These are phyloP conservation scores for Pleurotus pulmonarius DNA, from an alignment of 768 basidiomycete genomes.

Conservation along the genomic window DNA sequence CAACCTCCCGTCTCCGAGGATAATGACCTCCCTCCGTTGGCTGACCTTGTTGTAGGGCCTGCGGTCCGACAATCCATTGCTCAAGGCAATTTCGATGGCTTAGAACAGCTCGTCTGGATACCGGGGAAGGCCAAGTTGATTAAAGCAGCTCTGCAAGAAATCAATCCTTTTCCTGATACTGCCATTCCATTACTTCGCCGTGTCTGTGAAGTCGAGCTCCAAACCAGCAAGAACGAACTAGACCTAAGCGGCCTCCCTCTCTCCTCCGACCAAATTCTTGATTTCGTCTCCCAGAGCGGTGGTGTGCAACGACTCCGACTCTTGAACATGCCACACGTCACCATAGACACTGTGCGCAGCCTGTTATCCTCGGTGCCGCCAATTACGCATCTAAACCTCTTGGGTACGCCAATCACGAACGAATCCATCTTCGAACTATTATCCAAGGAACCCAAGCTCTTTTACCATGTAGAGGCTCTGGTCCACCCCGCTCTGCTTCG, in stretches of 20 bases:
- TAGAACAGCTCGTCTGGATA: constrained; percentile 25
- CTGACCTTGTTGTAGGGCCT: constrained; percentile 21
- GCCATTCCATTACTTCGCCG: constrained; percentile 20
- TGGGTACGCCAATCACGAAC: constrained; percentile 19
- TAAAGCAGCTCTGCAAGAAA: constrained; percentile 13
- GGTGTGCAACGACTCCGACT: constrained; percentile 19
- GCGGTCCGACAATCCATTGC: constrained; percentile 21
- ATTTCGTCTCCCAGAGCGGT: constrained; percentile 4
- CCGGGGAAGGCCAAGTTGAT: constrained; percentile 23
- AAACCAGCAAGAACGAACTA: constrained; percentile 3
- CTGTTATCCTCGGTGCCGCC: constrained; percentile 17
- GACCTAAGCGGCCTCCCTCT: constrained; percentile 23
- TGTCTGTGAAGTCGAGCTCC: constrained; percentile 11
- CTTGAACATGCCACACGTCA: constrained; percentile 22
- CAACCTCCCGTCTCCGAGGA: background rate
- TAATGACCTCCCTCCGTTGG: constrained; percentile 18
- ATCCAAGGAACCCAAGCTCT: constrained; percentile 19
- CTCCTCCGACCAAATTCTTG: constrained; percentile 19
- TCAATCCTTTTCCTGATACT: constrained; percentile 21
- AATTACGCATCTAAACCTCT: constrained; percentile 21
- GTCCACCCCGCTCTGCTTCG: constrained; percentile 22
- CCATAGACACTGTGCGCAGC: constrained; percentile 16
- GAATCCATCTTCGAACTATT: constrained; percentile 21
- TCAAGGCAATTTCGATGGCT: constrained; percentile 15
- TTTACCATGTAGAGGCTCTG: constrained; percentile 22